Conservation (phyloP, 2,329 filamentous ascomycete species). For the Polychaeton citri region DNA sequence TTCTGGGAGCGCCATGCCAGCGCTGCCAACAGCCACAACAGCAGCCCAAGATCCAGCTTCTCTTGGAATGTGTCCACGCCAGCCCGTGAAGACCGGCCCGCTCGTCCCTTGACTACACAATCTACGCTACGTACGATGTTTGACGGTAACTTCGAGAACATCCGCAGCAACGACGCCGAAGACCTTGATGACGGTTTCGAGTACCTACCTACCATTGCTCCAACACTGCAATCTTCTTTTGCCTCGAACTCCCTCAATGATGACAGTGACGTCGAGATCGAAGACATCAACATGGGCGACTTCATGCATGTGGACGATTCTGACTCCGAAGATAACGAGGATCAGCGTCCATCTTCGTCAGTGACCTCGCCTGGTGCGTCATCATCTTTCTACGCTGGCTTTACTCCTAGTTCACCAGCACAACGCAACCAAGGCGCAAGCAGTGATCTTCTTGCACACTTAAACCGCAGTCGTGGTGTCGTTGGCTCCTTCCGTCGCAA, state of each 20-base stretch:
- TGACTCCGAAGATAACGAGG: slow-evolving; percentile 18
- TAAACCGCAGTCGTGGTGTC: slow-evolving; percentile 47
- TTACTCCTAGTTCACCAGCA: slow-evolving; percentile 2
- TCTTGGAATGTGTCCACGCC: slow-evolving; percentile 10
- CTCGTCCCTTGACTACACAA: slow-evolving; percentile 19
- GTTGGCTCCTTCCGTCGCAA: slow-evolving; percentile 65
- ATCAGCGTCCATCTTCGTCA: slow-evolving; percentile 32
- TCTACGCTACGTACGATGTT: slow-evolving; percentile 21
- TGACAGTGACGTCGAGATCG: slow-evolving; percentile 8
- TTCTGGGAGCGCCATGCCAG: slow-evolving; percentile 19
- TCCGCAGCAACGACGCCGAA: slow-evolving; percentile 52
- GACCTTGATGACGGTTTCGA: slow-evolving; percentile 31
- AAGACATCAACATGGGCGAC: slow-evolving; percentile 14
- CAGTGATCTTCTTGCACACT: slow-evolving; percentile 46
- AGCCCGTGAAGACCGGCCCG: slow-evolving; percentile 8
- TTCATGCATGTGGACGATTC: slow-evolving; percentile 14
- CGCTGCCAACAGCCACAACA: slow-evolving; percentile 14
- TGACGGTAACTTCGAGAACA: slow-evolving; percentile 45
- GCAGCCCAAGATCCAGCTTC: slow-evolving; percentile 16
- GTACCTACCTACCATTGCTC: slow-evolving; percentile 13
- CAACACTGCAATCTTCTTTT: slow-evolving; percentile 32
- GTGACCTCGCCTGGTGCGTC: slow-evolving; percentile 30
- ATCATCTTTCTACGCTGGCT: slow-evolving; percentile 8
- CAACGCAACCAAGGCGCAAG: slow-evolving; percentile 1
- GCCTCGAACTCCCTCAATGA: slow-evolving; percentile 35